Evolutionary conservation across 768 basidiomycete species (phyloP), one percentile per base, ranked within the genome.

Genomic region (Suillus alpinus): DNA sequence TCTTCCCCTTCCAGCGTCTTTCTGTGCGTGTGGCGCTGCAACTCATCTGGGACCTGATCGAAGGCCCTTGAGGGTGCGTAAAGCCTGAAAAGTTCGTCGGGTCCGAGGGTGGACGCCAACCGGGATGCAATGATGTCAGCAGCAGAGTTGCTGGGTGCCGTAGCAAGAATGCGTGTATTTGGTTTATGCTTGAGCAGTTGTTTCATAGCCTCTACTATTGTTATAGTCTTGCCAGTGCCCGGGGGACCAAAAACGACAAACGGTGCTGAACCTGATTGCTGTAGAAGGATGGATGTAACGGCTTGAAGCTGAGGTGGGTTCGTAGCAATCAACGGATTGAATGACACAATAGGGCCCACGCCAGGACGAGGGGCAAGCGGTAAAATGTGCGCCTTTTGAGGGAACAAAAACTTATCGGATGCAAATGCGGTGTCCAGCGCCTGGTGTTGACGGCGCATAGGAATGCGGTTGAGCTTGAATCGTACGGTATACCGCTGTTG

Each of bases 141-240:
- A 0, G 87, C 87, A 2, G 84, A 84, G 70, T 89, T 89, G 71
- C 81, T 87, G 0, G 87, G 87, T 0, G 87, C 86, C 63, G 86
- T 88, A 0, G 83, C 87, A 1, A 89, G 77, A 58, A 89, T 80
- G 39, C 75, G 77, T 1, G 78, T 76, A 6, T 75, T 46, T 0
- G 78, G 77, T 62, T 84, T 66, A 9, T 60, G 60, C 12, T 65
- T 66, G 4, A 87, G 72, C 3, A 88, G 67, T 65, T 89, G 87
- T 3, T 71, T 75, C 40, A 88, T 87, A 1, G 83, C 81, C 67
- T 89, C 87, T 2, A 87, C 81, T 1, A 85, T 75, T 0, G 86
- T 88, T 26, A 87, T 78, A 0, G 87, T 88, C 69, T 89, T 89
- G 0, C 87, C 87, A 0, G 87, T 88, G 8, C 85, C 86, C 69